phyloP scores from a whole-genome alignment of 495 filamentous ascomycete species.

The Niebla homalea region DNA sequence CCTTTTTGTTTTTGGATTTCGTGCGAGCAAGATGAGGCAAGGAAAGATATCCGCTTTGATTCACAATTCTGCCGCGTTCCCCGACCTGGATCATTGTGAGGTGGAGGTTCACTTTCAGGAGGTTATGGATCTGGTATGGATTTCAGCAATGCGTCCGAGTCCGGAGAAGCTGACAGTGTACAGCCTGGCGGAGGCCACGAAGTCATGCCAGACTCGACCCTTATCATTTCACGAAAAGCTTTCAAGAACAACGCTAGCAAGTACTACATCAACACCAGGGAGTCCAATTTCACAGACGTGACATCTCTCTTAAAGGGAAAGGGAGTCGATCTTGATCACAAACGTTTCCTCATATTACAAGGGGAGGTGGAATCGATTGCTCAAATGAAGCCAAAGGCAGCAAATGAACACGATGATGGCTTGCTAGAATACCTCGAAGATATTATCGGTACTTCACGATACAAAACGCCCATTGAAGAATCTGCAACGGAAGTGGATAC shows the following conservation, averaged over 20 bases:
- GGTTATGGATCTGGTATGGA: slow-evolving; percentile 60
- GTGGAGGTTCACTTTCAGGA: slow-evolving; percentile 93
- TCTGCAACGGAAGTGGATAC: slow-evolving; percentile 75
- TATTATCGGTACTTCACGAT: slow-evolving; percentile 96
- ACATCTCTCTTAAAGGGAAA: slow-evolving; percentile 76
- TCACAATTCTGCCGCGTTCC: slow-evolving; percentile 81
- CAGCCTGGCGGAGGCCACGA: slow-evolving; percentile 55
- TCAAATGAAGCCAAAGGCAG: slow-evolving; percentile 97
- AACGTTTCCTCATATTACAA: slow-evolving; percentile 93
- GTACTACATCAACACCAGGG: slow-evolving; percentile 85
- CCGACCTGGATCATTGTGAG: slow-evolving; percentile 79
- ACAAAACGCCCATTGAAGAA: slow-evolving; percentile 94
- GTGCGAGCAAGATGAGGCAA: slow-evolving; percentile 97
- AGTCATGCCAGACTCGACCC: slow-evolving; percentile 64
- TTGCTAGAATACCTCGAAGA: slow-evolving; percentile 95
- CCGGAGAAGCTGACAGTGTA: slow-evolving; percentile 11
- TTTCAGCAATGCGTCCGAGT: neutral
- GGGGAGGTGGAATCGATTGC: slow-evolving; percentile 97
- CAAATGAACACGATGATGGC: slow-evolving; percentile 88
- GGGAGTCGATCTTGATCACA: slow-evolving; percentile 93
- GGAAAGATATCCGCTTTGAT: slow-evolving; percentile 97
- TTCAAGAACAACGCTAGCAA: slow-evolving; percentile 98
- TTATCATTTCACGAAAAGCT: slow-evolving; percentile 80
- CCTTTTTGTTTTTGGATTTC: slow-evolving; percentile 95
- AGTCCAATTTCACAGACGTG: slow-evolving; percentile 82